Evolutionary conservation across 1,139 yeast species (phyloP), one percentile per base, ranked within the genome.

Genomic region (Debaryomyces nepalensis): DNA sequence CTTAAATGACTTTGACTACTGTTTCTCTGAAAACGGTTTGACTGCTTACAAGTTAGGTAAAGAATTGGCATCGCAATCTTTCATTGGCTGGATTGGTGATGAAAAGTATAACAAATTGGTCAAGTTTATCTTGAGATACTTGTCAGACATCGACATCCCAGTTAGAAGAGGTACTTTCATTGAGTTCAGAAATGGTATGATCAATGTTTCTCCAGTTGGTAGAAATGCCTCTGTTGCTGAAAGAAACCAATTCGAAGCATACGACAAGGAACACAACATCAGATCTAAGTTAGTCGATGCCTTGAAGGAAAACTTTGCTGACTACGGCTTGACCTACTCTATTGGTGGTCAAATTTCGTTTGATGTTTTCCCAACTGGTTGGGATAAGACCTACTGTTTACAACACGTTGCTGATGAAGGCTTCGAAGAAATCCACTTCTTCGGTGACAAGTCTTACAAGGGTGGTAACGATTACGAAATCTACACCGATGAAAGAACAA

Each of bases 381-480:
- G 99, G 99, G 99, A 93, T 71, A 93, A 95, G 82, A 95, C 99
- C 50, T 95, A 91, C 75, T 88, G 96, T 71, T 82, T 95, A 64
- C 90, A 84, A 70, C 99, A 91, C 72, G 91, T 93, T 58, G 90
- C 73, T 58, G 70, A 76, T 49, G 97, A 91, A 70, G 82, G 85
- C 51, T 95, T 91, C 74, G 77, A 84, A 63, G 77, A 81, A 56
- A 89, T 93, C 59, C 98, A 93, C 77, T 95, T 95, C 82, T 93
- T 93, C 63, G 99, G 99, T 72, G 99, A 93, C 79, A 93, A 93
- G 81, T 80, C 96, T 54, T 87, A 86, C 77, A 74, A 88, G 74
- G 99, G 99, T 61, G 99, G 99, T 73, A 93, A 93, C 73, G 99
- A 93, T 75, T 93, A 84, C 71, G 99, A 95, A 78, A 93, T 93